Conservation (phyloP, 331 rosid species). For the Cydonia oblonga region DNA sequence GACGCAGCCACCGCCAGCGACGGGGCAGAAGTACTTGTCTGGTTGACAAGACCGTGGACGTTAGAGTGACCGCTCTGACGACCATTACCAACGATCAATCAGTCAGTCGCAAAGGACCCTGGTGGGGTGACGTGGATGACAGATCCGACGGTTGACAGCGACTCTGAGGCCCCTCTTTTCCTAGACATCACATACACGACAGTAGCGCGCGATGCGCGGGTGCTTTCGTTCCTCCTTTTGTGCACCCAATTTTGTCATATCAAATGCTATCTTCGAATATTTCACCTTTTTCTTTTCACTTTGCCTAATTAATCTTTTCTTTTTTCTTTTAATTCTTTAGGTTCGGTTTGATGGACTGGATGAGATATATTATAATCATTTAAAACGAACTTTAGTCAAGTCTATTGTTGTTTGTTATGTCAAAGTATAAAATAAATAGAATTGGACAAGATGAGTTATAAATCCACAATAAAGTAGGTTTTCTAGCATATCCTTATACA, state of each 20-base stretch:
- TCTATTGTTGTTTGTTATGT: too few species aligned
- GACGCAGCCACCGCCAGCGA: conserved; percentile 7
- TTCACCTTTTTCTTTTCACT: neutral
- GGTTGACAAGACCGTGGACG: conserved; percentile 11
- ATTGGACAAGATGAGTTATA: accelerated
- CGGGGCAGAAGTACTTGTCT: neutral
- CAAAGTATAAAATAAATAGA: accelerated
- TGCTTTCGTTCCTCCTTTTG: conserved; percentile 4
- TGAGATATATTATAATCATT: too few species aligned
- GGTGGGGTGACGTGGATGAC: conserved; percentile 22
- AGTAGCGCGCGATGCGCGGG: conserved; percentile 81
- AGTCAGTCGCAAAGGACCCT: conserved; percentile 8
- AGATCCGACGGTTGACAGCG: conserved; percentile 33
- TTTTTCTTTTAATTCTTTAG: neutral
- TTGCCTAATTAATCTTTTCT: neutral
- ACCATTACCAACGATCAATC: conserved; percentile 21
- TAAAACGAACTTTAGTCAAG: too few species aligned
- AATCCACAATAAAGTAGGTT: too few species aligned
- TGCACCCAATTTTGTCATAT: neutral
- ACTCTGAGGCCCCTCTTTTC: neutral
- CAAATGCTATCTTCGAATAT: neutral
- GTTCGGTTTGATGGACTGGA: too few species aligned
- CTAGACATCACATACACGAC: conserved; percentile 7
- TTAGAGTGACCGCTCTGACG: conserved; percentile 1
- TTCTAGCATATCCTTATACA: too few species aligned